Evolutionary conservation across 73 alveolate species (phyloP).

Genomic region (Tetrahymena thermophila): DNA sequence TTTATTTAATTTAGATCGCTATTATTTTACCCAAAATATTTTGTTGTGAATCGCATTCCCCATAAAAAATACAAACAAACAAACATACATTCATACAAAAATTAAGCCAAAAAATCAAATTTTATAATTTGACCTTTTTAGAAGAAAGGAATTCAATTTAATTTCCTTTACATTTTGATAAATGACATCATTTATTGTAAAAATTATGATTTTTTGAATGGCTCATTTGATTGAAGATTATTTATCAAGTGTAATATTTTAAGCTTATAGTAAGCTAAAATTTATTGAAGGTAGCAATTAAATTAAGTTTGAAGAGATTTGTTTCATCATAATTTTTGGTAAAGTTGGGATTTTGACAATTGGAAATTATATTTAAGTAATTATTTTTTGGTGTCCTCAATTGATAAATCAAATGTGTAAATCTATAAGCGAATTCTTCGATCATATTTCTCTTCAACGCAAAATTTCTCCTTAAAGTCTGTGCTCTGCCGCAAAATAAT

Average conservation of each 20-base stretch:
- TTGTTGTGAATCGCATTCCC: not conserved
- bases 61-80: not conserved
- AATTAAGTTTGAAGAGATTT: not conserved
- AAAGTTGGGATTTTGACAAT: not conserved
- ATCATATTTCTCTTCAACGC: not conserved
- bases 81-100: too few species aligned
- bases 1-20: not conserved
- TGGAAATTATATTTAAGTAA: too few species aligned
- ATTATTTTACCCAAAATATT: not conserved
- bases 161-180: too few species aligned
- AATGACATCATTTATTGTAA: not conserved
- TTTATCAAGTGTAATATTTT: not conserved
- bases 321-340: not conserved
- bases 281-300: not conserved
- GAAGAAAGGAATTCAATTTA: not conserved
- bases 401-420: not conserved
- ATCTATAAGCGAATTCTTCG: not conserved
- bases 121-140: not conserved
- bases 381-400: not conserved
- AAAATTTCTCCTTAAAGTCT: not conserved
- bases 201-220: not conserved
- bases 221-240: not conserved
- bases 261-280: not conserved
- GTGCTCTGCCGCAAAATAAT: not conserved
- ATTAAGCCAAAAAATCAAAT: not conserved